Evolutionary conservation across 345 rosid genomes (phyloP), one percentile per base, ranked within the genome.

Genomic region (Cardamine occulta): DNA sequence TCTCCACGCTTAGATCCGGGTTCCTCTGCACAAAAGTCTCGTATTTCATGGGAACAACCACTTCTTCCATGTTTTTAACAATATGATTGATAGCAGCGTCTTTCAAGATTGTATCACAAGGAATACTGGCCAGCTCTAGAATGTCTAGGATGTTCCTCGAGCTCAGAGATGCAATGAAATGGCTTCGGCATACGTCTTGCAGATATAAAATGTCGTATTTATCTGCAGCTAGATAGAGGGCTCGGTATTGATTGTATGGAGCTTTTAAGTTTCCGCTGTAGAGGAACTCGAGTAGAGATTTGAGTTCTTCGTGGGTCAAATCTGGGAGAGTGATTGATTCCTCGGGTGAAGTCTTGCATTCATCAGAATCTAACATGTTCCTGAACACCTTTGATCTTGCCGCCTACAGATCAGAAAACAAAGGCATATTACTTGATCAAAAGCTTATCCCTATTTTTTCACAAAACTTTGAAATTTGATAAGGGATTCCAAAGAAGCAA

Each of bases 21-120:
- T 71, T 77, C 72, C 76, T 71, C 80, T 56, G 72, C 48, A 37
- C 76, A 77, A 77, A 77, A 1, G 67, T 77, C 80, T 77, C 80
- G 56, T 77, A 77, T 48, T 77, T 77, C 72, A 77, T 71, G 0
- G 80, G 76, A 28, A 77, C 28, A 26, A 77, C 80, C 19, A 77
- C 80, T 71, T 77, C 68, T 57, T 77, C 80, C 76, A 77, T 77
- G 28, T 65, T 75, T 28, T 77, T 77, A 0, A 77, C 80, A 28
- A 77, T 54, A 56, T 47, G 70, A 32, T 5, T 24, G 61, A 77
- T 19, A 0, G 76, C 76, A 0, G 72, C 66, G 23, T 49, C 37
- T 48, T 77, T 70, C 66, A 77, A 48, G 76, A 70, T 48, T 28
- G 72, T 71, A n/a, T 64, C 80, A 4, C 62, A 47, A 64, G 80